Conservation (phyloP, 805 yeast genomes). For the Metschnikowia cubensis region DNA sequence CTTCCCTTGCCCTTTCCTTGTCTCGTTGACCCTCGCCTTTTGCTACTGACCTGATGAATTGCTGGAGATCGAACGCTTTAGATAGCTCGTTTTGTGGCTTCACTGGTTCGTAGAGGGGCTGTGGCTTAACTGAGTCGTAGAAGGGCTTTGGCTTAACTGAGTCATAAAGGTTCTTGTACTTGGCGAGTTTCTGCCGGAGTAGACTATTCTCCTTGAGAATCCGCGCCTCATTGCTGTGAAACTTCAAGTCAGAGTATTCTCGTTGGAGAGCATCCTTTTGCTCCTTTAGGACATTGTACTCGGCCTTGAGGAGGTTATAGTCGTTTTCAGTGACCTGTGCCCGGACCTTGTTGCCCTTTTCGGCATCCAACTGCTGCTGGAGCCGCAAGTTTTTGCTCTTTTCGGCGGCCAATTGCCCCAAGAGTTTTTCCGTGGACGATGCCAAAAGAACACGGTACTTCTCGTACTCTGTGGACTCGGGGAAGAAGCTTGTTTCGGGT, state of each 20-base stretch:
- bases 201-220: slow-evolving; percentile 27
- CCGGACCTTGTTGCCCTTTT: not conserved
- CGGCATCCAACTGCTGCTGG: slow-evolving; percentile 7
- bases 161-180: slow-evolving; percentile 33
- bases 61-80: no score
- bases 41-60: not conserved
- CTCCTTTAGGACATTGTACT: slow-evolving; percentile 1
- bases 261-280: slow-evolving; percentile 6
- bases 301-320: slow-evolving; percentile 8
- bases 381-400: slow-evolving; percentile 1
- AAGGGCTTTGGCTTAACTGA: slow-evolving; percentile 8
- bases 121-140: not conserved
- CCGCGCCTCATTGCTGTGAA: slow-evolving; percentile 14
- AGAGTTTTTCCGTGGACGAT: slow-evolving; percentile 27
- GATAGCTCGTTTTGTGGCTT: not conserved
- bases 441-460: slow-evolving; percentile 24
- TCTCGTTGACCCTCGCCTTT: not conserved
- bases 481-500: not conserved
- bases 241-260: slow-evolving; percentile 5
- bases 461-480: slow-evolving; percentile 23
- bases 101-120: not conserved
- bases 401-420: slow-evolving; percentile 15
- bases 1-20: not conserved
- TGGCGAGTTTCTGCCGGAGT: slow-evolving; percentile 30
- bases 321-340: slow-evolving; percentile 6